Conservation (phyloP, 257 asterid genomes). For the Lavandula angustifolia region DNA sequence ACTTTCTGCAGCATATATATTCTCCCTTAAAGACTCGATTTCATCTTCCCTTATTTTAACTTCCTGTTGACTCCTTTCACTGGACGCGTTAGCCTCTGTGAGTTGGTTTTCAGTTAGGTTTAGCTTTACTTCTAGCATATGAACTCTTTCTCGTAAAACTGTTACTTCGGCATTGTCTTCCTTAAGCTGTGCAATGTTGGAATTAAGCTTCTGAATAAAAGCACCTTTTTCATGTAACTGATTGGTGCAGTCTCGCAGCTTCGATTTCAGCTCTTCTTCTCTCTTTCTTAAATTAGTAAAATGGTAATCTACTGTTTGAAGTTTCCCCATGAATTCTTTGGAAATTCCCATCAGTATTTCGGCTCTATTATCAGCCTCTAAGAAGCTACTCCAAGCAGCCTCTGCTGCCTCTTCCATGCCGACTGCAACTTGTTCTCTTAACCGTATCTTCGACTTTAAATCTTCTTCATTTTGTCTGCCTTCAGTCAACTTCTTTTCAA, state of each 20-base stretch:
- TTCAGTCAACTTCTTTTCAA: slow-evolving; percentile 66
- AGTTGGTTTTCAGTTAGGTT: slow-evolving; percentile 34
- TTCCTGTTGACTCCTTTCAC: slow-evolving; percentile 27
- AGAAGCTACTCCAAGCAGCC: slow-evolving; percentile 79
- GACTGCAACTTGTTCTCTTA: slow-evolving; percentile 71
- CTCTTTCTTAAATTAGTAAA: slow-evolving; percentile 38
- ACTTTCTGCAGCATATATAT: slow-evolving; percentile 29
- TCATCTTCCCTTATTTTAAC: slow-evolving; percentile 30
- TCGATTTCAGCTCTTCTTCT: slow-evolving; percentile 45
- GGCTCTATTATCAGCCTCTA: slow-evolving; percentile 75
- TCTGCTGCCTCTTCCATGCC: slow-evolving; percentile 95
- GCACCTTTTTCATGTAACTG: slow-evolving; percentile 51
- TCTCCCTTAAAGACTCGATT: slow-evolving; percentile 33
- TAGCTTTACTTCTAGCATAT: slow-evolving; percentile 51
- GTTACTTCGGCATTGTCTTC: slow-evolving; percentile 52
- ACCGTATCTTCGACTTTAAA: slow-evolving; percentile 52
- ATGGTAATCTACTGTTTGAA: slow-evolving; percentile 42
- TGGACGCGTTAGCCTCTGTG: slow-evolving; percentile 17
- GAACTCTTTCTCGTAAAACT: slow-evolving; percentile 49
- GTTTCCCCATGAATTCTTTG: slow-evolving; percentile 60
- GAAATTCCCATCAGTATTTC: slow-evolving; percentile 81
- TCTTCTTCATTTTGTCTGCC: slow-evolving; percentile 81
- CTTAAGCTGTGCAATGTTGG: slow-evolving; percentile 37
- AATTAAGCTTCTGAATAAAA: slow-evolving; percentile 46
- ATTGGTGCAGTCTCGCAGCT: slow-evolving; percentile 45